A percentile compares a stretch with the other conserved stretches of the same genome.
Conservation (phyloP, 768 basidiomycete genomes). For the Austroboletus festivus region DNA sequence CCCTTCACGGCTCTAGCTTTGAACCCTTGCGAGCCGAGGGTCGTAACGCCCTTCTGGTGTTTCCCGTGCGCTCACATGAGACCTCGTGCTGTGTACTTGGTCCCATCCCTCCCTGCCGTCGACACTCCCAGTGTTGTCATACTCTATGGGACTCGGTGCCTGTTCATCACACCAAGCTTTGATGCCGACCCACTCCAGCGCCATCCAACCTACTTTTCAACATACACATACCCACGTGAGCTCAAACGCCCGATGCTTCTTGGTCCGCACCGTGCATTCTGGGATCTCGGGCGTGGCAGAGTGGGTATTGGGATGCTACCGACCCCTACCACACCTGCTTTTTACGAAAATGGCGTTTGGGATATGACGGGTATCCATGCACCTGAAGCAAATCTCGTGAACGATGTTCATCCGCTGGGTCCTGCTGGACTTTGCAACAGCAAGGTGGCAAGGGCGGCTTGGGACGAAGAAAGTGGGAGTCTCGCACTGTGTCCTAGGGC, state of each 20-base stretch:
- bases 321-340: conserved; percentile 1
- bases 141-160: conserved; percentile 7
- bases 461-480: conserved; percentile 16
- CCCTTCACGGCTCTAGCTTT: background rate
- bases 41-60: conserved; percentile 5
- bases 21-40: background rate
- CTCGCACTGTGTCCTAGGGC: conserved; percentile 6
- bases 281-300: conserved; percentile 10
- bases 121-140: conserved; percentile 7
- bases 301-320: conserved; percentile 5
- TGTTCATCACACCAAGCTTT: conserved; percentile 9
- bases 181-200: conserved; percentile 6
- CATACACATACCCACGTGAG: conserved; percentile 4
- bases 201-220: conserved; percentile 15
- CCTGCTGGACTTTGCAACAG: background rate
- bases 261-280: conserved; percentile 14
- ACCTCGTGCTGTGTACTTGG: conserved; percentile 8
- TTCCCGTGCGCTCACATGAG: conserved; percentile 7
- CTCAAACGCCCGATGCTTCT: conserved; percentile 5
- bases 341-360: conserved; percentile 4
- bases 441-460: conserved; percentile 5
- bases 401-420: background rate
- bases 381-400: background rate
- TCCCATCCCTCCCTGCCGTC: conserved; percentile 10
- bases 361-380: conserved; percentile 4